These are phyloP conservation scores for Colletotrichum sublineola DNA, from an alignment of 2,329 filamentous ascomycete genomes.

Conservation along the genomic window DNA sequence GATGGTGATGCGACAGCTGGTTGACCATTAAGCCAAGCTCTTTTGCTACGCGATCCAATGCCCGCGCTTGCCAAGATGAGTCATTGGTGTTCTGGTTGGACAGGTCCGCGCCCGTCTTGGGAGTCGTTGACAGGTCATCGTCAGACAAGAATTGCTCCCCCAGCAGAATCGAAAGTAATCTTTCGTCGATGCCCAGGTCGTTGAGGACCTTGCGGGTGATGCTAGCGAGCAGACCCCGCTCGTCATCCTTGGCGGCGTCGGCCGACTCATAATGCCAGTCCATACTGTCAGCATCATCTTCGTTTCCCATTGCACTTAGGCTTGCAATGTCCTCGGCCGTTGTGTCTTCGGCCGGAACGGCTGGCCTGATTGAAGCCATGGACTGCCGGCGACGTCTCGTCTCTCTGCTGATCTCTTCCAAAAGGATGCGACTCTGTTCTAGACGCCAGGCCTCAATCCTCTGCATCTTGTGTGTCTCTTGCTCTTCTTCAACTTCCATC, in stretches of 20 bases:
- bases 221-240: conserved; percentile 81
- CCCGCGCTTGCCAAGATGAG: conserved; percentile 78
- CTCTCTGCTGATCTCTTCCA: conserved; percentile 91
- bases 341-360: conserved; percentile 48
- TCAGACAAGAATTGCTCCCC: conserved; percentile 79
- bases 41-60: conserved; percentile 86
- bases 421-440: conserved; percentile 86
- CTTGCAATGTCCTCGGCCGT: conserved; percentile 50
- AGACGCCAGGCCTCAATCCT: conserved; percentile 93
- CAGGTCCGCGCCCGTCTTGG: conserved; percentile 53
- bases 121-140: conserved; percentile 62
- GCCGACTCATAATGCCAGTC: conserved; percentile 67
- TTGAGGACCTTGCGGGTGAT: conserved; percentile 89
- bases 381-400: conserved; percentile 78
- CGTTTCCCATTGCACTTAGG: conserved; percentile 48
- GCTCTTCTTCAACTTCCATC: conserved; percentile 66
- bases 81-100: conserved; percentile 52
- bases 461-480: conserved; percentile 80
- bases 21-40: conserved; percentile 89
- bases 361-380: conserved; percentile 60
- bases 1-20: conserved; percentile 83
- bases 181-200: conserved; percentile 91
- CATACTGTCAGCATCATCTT: conserved; percentile 55
- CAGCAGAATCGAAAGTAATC: conserved; percentile 85
- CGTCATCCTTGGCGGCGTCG: conserved; percentile 59